A percentile compares a stretch with the other conserved stretches of the same genome.
Conservation (phyloP, 1,139 yeast species). For the Sugiyamaella japonica region DNA sequence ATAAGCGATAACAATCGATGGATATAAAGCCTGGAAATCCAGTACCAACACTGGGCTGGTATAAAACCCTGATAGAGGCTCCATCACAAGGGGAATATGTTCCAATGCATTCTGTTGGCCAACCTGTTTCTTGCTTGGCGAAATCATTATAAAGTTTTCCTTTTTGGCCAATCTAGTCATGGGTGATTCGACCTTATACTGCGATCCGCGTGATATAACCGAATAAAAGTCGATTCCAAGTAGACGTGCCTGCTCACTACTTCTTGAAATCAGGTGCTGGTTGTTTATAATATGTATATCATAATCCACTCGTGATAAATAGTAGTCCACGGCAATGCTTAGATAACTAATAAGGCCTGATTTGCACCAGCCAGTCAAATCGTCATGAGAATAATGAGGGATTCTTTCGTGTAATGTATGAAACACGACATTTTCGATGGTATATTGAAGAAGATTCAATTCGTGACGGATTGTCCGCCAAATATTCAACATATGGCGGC, state of each 20-base stretch:
- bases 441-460: slow-evolving; percentile 61
- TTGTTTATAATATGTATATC: slow-evolving; percentile 55
- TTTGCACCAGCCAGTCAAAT: slow-evolving; percentile 54
- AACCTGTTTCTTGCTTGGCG: slow-evolving; percentile 82
- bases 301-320: slow-evolving; percentile 49
- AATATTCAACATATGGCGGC: slow-evolving; percentile 78
- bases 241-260: slow-evolving; percentile 80
- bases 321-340: slow-evolving; percentile 52
- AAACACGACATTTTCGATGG: slow-evolving; percentile 73
- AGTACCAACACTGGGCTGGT: slow-evolving; percentile 86
- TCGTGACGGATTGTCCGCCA: slow-evolving; percentile 78
- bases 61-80: slow-evolving; percentile 81
- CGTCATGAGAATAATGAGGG: slow-evolving; percentile 58
- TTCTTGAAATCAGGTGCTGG: slow-evolving; percentile 67
- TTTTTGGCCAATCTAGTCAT: slow-evolving; percentile 70
- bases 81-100: slow-evolving; percentile 87
- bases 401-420: slow-evolving; percentile 65
- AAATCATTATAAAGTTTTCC: slow-evolving; percentile 68
- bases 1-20: slow-evolving; percentile 88
- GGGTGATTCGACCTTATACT: slow-evolving; percentile 86
- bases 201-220: slow-evolving; percentile 87
- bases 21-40: slow-evolving; percentile 92
- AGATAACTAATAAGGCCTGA: slow-evolving; percentile 24
- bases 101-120: slow-evolving; percentile 84
- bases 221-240: slow-evolving; percentile 90